These are phyloP conservation scores for Scheffersomyces insectosa DNA, from an alignment of 1,139 yeast species.

Conservation along the genomic window DNA sequence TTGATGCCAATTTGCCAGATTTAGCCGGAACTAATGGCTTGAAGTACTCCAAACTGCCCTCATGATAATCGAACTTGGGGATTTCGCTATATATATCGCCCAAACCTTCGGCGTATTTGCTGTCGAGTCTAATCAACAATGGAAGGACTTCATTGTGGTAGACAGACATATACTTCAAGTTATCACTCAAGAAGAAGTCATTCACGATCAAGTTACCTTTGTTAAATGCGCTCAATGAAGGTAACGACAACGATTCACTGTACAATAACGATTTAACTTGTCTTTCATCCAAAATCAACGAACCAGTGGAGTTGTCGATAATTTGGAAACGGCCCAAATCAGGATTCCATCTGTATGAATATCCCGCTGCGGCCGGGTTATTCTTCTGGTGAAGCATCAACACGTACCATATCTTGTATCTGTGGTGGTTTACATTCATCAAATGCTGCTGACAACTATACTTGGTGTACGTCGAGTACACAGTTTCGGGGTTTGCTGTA, in stretches of 20 bases:
- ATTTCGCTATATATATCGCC: slow-evolving; percentile 32
- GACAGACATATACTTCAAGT: slow-evolving; percentile 37
- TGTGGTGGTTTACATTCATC: slow-evolving; percentile 36
- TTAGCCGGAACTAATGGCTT: slow-evolving; percentile 29
- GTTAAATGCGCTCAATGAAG: slow-evolving; percentile 30
- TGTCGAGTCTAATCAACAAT: slow-evolving; percentile 30
- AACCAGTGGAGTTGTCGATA: slow-evolving; percentile 25
- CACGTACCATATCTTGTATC: slow-evolving; percentile 39
- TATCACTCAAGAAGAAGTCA: slow-evolving; percentile 40
- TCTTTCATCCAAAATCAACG: slow-evolving; percentile 31
- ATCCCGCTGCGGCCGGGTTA: slow-evolving; percentile 18
- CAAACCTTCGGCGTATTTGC: slow-evolving; percentile 31
- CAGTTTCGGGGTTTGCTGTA: slow-evolving; percentile 42
- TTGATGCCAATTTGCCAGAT: slow-evolving; percentile 10
- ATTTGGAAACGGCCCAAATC: slow-evolving; percentile 38
- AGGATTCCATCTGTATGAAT: slow-evolving; percentile 41
- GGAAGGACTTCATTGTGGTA: slow-evolving; percentile 43
- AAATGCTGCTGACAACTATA: slow-evolving; percentile 45
- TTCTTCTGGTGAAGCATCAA: slow-evolving; percentile 33
- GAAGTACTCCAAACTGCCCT: slow-evolving; percentile 30
- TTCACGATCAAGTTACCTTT: slow-evolving; percentile 38
- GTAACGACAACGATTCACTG: slow-evolving; percentile 34
- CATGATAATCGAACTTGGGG: slow-evolving; percentile 37
- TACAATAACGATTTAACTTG: slow-evolving; percentile 35
- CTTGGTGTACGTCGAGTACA: slow-evolving; percentile 44